These are phyloP conservation scores for Amphicarpaea edgeworthii DNA, from an alignment of 306 rosid genomes.

Conservation along the genomic window DNA sequence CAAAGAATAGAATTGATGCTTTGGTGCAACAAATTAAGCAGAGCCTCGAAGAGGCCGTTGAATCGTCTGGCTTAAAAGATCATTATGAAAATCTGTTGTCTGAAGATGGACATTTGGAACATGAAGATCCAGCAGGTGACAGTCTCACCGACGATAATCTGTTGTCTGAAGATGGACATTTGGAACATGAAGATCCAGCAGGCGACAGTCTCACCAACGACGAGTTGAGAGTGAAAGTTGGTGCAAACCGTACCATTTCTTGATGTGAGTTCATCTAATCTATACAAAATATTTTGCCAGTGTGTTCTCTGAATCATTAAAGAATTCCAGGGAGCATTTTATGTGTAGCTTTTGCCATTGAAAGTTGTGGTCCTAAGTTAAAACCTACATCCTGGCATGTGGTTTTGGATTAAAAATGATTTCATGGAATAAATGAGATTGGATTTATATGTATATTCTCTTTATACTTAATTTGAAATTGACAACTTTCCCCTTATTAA, in stretches of 20 bases:
- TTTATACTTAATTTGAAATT: slow-evolving; percentile 14
- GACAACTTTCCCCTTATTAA: slow-evolving; percentile 7
- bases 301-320: slow-evolving; percentile 10
- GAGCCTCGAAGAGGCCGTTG: slow-evolving; percentile 67
- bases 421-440: slow-evolving; percentile 27
- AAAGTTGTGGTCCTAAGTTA: neutral
- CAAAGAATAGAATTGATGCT: slow-evolving; percentile 68
- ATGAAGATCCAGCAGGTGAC: slow-evolving; percentile 45
- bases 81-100: slow-evolving; percentile 68
- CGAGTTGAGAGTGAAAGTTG: slow-evolving; percentile 54
- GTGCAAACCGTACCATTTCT: slow-evolving; percentile 54
- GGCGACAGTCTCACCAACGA: slow-evolving; percentile 48
- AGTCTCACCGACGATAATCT: slow-evolving; percentile 56
- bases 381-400: slow-evolving; percentile 11
- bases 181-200: slow-evolving; percentile 33
- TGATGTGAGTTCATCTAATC: slow-evolving; percentile 70
- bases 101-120: slow-evolving; percentile 50
- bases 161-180: slow-evolving; percentile 56
- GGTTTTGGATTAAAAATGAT: neutral
- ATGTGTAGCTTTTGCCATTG: slow-evolving; percentile 7
- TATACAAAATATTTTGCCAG: neutral
- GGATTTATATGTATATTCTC: slow-evolving; percentile 16
- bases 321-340: slow-evolving; percentile 19
- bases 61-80: slow-evolving; percentile 66
- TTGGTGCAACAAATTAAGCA: slow-evolving; percentile 73